Evolutionary conservation across 2,329 filamentous ascomycete genomes (phyloP), one percentile per base, ranked within the genome.

Genomic region (Pseudocercospora macadamiae): DNA sequence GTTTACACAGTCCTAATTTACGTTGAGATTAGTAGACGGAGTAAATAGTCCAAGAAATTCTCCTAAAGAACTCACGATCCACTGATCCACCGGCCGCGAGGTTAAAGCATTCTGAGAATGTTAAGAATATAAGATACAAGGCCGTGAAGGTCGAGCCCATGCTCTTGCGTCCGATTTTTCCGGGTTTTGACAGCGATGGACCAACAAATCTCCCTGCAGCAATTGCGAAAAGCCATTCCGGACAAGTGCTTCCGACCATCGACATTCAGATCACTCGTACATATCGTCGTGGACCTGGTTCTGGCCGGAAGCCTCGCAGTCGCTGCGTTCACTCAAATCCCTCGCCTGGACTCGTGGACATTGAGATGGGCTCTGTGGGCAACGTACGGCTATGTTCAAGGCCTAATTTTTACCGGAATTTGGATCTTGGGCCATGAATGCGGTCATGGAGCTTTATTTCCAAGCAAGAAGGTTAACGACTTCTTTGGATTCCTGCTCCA

Each of bases 391-490:
- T 87, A 85, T 72, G 67, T 83, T 45, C 86, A 89, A 74, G 87
- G 87, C 51, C 81, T 87, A 25, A 76, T 88, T 65, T 84, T 85
- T 71, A 89, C 86, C 2, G 87, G 87, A 3, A 75, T 90, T 66
- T 90, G 87, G 88, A 86, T 88, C 64, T 77, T 89, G 37, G 87
- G 84, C 14, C 88, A 90, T 71, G 88, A 90, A 73, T 87, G 84
- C 71, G 88, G 88, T 52, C 88, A 90, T 72, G 83, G 84, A 16
- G 86, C 86, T 48, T 87, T 90, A 72, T 87, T 84, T n/a, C 72
- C 76, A 19, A 79, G 83, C 72, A 76, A 76, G 48, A 70, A 66
- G 28, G 70, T 89, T 63, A 89, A 89, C 72, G 81, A 88, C 68
- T 71, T 80, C 14, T 77, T 86, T 56, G 88, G 88, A 60, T 88